Percentiles rank a stretch among this genome's conserved stretches.
phyloP scores from a whole-genome alignment of 2,329 filamentous ascomycete genomes.

The Alternaria gansuensis region DNA sequence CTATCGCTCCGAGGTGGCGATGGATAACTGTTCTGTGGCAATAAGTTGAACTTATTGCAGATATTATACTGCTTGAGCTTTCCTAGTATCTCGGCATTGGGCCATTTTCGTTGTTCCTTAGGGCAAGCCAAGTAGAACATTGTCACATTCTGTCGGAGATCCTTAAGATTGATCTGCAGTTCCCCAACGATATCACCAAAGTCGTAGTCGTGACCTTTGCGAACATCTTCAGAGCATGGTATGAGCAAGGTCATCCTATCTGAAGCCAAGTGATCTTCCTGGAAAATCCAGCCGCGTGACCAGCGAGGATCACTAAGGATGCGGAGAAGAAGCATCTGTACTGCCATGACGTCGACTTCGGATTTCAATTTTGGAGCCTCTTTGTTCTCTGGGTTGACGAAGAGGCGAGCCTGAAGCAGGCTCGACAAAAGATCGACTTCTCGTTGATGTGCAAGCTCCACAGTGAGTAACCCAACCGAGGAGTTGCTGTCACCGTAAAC shows the following conservation, averaged over 20 bases:
- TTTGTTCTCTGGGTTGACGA: slow-evolving; percentile 8
- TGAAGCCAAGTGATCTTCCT: slow-evolving; percentile 34
- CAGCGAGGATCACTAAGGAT: slow-evolving; percentile 31
- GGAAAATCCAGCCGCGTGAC: slow-evolving; percentile 37
- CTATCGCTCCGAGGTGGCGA: neutral
- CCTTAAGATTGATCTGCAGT: slow-evolving; percentile 21
- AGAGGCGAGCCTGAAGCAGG: slow-evolving; percentile 15
- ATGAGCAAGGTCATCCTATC: slow-evolving; percentile 27
- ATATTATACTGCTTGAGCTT: slow-evolving; percentile 37
- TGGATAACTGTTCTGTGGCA: neutral
- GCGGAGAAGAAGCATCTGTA: slow-evolving; percentile 24
- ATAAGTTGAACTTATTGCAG: slow-evolving; percentile 18
- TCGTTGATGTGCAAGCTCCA: slow-evolving; percentile 15
- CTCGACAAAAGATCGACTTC: slow-evolving; percentile 22
- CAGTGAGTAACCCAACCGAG: slow-evolving; percentile 28
- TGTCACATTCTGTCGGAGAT: slow-evolving; percentile 27
- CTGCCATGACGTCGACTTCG: neutral
- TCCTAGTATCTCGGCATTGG: slow-evolving; percentile 21
- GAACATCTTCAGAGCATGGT: slow-evolving; percentile 13
- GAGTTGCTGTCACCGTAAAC: slow-evolving; percentile 26
- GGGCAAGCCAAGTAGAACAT: slow-evolving; percentile 28
- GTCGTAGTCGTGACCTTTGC: neutral
- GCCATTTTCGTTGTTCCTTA: slow-evolving; percentile 11
- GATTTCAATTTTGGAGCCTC: neutral
- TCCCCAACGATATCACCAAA: slow-evolving; percentile 27